Base-by-base conservation (phyloP, 257 asterid genomes). In the Salvia hispanica region DNA sequence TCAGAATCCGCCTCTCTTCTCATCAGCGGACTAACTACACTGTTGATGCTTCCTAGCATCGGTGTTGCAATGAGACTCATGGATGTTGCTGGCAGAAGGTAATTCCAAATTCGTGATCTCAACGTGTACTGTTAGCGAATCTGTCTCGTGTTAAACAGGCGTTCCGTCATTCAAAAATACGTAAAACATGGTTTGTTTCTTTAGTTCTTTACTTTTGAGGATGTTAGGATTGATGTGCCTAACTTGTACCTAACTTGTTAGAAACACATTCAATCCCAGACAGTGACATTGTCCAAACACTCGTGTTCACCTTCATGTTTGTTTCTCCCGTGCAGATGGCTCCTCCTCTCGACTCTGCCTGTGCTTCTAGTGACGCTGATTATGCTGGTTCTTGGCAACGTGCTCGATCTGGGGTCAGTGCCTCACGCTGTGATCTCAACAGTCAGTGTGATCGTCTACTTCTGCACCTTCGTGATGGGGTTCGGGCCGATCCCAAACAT, bases 21-120 rank as follows among this genome's bases (percentile, higher is more conserved):
- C 36, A 88, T 93, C 43, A 90, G 99, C 51, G 95, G 67, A 40
- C 69, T 91, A 58, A 90, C 99, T 45, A 90, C 97, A 8, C 73
- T 93, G 79, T 72, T 90, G 76, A 90, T 90, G 97, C 95, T 93
- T 84, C 99, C 99, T 4, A 85, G 91, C 75, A 90, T 93, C 16
- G 97, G 96, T n/a, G 66, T 93, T 21, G 99, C 97, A 43, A 93
- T 93, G 99, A 85, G 85, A 62, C 91, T 90, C 63, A 88, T 93
- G 96, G 99, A 90, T 62, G 59, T 93, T 71, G 95, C 99, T 52
- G 99, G 99, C 62, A 80, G 97, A 82, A 88, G 98, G 98, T 93
- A 86, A 39, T 33, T 1, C 39, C 28, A n/a, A 59, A 50, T 40
- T 15, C 21, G 13, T 21, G n/a, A 53, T 53, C 36, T 53, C 37